phyloP scores from a whole-genome alignment of 768 basidiomycete genomes.

The Multifurca ochricompacta region DNA sequence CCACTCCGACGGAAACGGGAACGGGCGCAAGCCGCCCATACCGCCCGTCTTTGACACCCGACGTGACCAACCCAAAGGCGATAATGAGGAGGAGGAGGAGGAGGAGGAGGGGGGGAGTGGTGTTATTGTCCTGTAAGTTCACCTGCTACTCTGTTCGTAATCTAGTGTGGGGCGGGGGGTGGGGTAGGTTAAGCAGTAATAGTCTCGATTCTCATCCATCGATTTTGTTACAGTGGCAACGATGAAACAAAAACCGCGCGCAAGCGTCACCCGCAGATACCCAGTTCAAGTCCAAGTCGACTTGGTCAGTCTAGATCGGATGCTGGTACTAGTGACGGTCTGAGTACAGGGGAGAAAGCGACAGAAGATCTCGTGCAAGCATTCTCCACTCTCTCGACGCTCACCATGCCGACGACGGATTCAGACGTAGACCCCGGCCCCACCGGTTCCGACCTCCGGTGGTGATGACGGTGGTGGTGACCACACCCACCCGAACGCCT shows the following conservation, averaged over 20 bases:
- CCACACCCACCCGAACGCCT: background rate
- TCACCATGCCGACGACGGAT: constrained; percentile 14
- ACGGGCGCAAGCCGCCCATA: background rate
- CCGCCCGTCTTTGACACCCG: background rate
- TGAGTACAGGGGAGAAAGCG: background rate
- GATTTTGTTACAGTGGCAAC: too few species aligned
- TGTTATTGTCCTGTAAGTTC: constrained; percentile 7
- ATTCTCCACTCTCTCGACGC: constrained; percentile 11
- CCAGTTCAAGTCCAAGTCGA: background rate
- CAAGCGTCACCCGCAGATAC: constrained; percentile 2
- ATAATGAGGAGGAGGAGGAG: too few species aligned
- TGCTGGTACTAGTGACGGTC: too few species aligned
- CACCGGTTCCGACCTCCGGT: background rate
- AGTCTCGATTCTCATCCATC: too few species aligned
- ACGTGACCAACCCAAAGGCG: background rate
- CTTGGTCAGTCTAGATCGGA: too few species aligned
- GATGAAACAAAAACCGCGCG: constrained; percentile 5
- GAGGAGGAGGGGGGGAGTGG: too few species aligned
- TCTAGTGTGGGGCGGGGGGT: background rate
- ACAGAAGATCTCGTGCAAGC: constrained; percentile 3
- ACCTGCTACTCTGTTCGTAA: too few species aligned
- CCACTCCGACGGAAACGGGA: too few species aligned
- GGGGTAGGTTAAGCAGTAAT: too few species aligned
- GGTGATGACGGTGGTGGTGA: background rate
- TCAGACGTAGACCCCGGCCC: constrained; percentile 6